Conservation (phyloP, 331 rosid species). For the Saraca asoca region DNA sequence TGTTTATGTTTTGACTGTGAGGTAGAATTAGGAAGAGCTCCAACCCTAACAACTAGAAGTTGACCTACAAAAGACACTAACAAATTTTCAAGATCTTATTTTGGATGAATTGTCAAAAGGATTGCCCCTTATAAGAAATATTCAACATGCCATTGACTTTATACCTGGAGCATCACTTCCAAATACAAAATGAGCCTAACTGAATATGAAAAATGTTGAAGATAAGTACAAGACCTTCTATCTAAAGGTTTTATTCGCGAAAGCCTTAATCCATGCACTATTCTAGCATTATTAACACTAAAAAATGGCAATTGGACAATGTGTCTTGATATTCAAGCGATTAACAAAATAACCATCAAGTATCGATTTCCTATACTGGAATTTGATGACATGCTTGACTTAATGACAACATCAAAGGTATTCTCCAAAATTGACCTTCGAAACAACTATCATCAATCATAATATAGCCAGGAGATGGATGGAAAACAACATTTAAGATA, state of each 20-base stretch:
- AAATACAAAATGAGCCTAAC: not conserved
- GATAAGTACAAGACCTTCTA: not conserved
- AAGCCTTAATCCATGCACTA: not conserved
- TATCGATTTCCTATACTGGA: not conserved
- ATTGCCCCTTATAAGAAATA: not conserved
- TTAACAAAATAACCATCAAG: constrained; percentile 14
- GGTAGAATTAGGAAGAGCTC: not conserved
- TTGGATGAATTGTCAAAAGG: not conserved
- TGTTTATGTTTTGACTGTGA: not conserved
- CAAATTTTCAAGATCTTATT: not conserved
- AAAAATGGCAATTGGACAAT: not conserved
- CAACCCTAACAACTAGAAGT: not conserved
- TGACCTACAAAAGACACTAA: not conserved
- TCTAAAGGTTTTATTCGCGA: not conserved
- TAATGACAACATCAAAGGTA: not conserved
- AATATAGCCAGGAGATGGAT: not conserved
- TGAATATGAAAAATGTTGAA: not conserved
- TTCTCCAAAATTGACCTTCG: not conserved
- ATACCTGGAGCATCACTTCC: not conserved
- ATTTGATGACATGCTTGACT: not conserved
- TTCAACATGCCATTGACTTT: not conserved
- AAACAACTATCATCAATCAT: not conserved
- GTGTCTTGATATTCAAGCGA: not conserved
- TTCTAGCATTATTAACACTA: not conserved
- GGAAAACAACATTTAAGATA: not conserved